Base-by-base conservation (phyloP, 345 rosid species). In the Camelina laxa region DNA sequence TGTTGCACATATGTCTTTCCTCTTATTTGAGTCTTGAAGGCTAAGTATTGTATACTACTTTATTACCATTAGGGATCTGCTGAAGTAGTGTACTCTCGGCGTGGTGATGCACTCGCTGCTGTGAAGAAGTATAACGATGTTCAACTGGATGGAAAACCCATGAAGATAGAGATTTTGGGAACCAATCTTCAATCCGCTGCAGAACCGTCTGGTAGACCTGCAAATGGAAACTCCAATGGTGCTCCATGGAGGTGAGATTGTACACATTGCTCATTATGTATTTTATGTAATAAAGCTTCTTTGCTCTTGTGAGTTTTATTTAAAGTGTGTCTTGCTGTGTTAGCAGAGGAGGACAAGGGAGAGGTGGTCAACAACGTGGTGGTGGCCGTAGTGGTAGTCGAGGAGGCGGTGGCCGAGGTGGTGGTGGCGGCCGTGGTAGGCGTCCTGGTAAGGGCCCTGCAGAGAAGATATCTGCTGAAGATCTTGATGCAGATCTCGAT, bases 401-500 rank as follows among this genome's bases (percentile, higher is more conserved):
- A 3, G 61, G 62, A 0, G 49, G 41, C 2, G 19, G 65, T 60
- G 49, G 65, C 3, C 86, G 82, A n/a, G 79, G 76, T 3, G 74
- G 80, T 19, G 80, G 88, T 51, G 81, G 98, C 14, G 69, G 77
- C 31, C 88, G 89, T 74, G 80, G 89, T 30, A 83, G 91, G 35
- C 95, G 90, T 41, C 72, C 89, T 47, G 97, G 93, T 68, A 86
- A 83, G 58, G 95, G 85, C 6, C 89, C 84, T 15, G 81, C 83
- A 11, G 96, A 91, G 67, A 91, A 88, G 78, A 69, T 91, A 50
- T 96, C 99, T 53, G 96, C 95, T 0, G 98, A 92, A 61, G 98
- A 91, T 81, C 97, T 92, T 59, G 98, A 96, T 61, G 98, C 99
- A 16, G 97, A 96, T 82, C 81, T 96, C 75, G 98, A 85, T 77